Conservation (phyloP, 2,329 filamentous ascomycete genomes). For the Endothia cerciana region DNA sequence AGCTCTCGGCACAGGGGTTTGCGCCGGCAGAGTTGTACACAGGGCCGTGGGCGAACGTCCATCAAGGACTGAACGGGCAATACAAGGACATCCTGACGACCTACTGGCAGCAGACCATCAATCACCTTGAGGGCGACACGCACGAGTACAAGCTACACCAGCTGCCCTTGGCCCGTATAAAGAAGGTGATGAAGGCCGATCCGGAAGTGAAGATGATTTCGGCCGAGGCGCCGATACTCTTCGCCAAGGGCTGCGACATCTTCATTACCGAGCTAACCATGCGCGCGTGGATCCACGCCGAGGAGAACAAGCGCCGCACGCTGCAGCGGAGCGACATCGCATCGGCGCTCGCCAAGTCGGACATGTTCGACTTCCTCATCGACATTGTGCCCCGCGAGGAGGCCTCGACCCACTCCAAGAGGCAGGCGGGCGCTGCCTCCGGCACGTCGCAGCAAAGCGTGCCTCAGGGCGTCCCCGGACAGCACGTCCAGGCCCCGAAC, state of each 20-base stretch:
- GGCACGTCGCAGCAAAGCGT: constrained; percentile 46
- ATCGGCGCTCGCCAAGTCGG: constrained; percentile 91
- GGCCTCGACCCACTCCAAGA: constrained; percentile 82
- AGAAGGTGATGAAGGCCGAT: constrained; percentile 99
- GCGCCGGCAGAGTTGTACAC: constrained; percentile 94
- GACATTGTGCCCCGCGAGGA: constrained; percentile 98
- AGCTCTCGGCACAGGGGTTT: constrained; percentile 87
- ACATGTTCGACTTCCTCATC: constrained; percentile 99
- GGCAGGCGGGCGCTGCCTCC: constrained; percentile 60
- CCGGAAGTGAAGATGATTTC: constrained; percentile 99
- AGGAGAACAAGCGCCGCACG: constrained; percentile 97
- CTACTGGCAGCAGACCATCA: constrained; percentile 99
- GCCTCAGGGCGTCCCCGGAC: constrained; percentile 56
- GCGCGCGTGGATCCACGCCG: constrained; percentile 98
- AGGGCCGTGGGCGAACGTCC: constrained; percentile 95
- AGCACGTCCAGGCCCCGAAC: constrained; percentile 60
- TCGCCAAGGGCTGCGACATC: constrained; percentile 98
- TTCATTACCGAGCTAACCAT: constrained; percentile 99
- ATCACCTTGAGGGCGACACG: constrained; percentile 88
- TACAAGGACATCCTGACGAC: constrained; percentile 98
- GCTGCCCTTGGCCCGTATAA: constrained; percentile 94
- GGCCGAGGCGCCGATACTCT: constrained; percentile 94
- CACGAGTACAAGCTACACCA: constrained; percentile 99
- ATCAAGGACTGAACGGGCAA: constrained; percentile 88
- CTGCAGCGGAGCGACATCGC: constrained; percentile 96